Percentiles rank a stretch among this genome's conserved stretches.
These are phyloP conservation scores for Fusarium hostae DNA, from an alignment of 2,329 filamentous ascomycete genomes.

Conservation along the genomic window DNA sequence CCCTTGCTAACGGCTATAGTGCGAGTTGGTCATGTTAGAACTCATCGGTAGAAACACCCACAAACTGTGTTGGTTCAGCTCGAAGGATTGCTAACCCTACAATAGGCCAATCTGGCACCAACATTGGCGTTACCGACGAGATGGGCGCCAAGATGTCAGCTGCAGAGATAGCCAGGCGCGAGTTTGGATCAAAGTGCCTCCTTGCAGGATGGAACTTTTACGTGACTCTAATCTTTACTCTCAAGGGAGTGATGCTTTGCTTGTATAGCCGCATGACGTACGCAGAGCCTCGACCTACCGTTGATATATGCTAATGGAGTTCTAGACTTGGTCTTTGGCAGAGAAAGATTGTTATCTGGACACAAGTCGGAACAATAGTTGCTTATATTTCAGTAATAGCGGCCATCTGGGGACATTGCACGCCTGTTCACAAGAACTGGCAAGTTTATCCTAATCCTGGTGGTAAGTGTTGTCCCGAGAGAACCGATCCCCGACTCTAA, in stretches of 20 bases:
- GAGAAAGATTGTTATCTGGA: constrained; percentile 52
- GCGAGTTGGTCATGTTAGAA: constrained; percentile 48
- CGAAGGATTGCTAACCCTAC: constrained; percentile 15
- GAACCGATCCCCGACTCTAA: neutral
- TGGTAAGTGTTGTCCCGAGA: constrained; percentile 36
- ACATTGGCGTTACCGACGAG: constrained; percentile 50
- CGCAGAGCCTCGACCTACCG: constrained; percentile 12
- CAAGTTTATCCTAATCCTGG: constrained; percentile 56
- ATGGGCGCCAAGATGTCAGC: constrained; percentile 46
- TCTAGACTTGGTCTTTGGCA: constrained; percentile 51
- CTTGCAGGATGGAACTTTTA: constrained; percentile 55
- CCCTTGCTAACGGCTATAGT: constrained; percentile 22
- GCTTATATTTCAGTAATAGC: constrained; percentile 50
- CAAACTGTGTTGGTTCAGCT: neutral
- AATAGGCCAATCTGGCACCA: constrained; percentile 53
- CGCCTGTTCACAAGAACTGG: constrained; percentile 53
- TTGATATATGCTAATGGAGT: constrained; percentile 4
- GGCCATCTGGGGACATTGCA: constrained; percentile 52
- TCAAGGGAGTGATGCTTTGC: constrained; percentile 57
- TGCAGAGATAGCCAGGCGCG: constrained; percentile 44
- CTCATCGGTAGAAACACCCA: constrained; percentile 45
- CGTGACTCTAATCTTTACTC: constrained; percentile 54
- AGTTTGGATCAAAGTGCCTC: constrained; percentile 50
- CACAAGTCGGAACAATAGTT: constrained; percentile 42
- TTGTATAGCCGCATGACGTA: constrained; percentile 57